Conservation (phyloP, 2,329 filamentous ascomycete genomes). For the Ophiostoma perfectum region DNA sequence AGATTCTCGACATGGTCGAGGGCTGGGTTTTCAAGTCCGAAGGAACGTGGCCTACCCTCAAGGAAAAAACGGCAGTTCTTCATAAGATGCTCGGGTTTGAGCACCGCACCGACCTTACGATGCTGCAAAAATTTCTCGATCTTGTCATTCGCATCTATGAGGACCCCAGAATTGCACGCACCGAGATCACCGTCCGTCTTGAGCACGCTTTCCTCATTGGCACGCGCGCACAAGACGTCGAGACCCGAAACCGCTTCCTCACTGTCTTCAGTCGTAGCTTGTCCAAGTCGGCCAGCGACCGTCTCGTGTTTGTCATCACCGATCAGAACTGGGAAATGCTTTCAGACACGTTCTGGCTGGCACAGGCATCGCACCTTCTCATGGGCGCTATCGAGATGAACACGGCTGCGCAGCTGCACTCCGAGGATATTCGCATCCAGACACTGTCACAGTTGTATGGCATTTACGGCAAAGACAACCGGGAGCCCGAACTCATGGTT, state of each 20-base stretch:
- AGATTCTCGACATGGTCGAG: conserved; percentile 90
- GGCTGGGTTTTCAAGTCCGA: conserved; percentile 93
- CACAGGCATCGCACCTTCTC: conserved; percentile 88
- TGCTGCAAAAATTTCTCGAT: conserved; percentile 89
- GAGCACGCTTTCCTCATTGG: conserved; percentile 98
- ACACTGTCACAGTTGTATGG: conserved; percentile 68
- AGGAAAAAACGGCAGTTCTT: conserved; percentile 98
- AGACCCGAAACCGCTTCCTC: conserved; percentile 97
- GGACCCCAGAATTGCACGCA: conserved; percentile 89
- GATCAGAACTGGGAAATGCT: conserved; percentile 97
- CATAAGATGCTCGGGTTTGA: conserved; percentile 99
- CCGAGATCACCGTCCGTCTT: conserved; percentile 92
- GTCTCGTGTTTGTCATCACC: conserved; percentile 80
- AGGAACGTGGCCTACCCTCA: conserved; percentile 92
- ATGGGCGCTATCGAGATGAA: conserved; percentile 87
- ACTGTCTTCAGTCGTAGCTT: conserved; percentile 91
- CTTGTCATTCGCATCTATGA: conserved; percentile 98
- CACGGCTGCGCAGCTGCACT: conserved; percentile 68
- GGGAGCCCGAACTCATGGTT: conserved; percentile 61
- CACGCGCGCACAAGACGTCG: conserved; percentile 84
- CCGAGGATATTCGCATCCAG: conserved; percentile 76
- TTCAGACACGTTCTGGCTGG: conserved; percentile 91
- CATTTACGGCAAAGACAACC: conserved; percentile 63
- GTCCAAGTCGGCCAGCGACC: conserved; percentile 83
- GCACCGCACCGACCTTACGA: conserved; percentile 70